These are phyloP conservation scores for Pleurotus tuber-regium DNA, from an alignment of 768 basidiomycete species.

Conservation along the genomic window DNA sequence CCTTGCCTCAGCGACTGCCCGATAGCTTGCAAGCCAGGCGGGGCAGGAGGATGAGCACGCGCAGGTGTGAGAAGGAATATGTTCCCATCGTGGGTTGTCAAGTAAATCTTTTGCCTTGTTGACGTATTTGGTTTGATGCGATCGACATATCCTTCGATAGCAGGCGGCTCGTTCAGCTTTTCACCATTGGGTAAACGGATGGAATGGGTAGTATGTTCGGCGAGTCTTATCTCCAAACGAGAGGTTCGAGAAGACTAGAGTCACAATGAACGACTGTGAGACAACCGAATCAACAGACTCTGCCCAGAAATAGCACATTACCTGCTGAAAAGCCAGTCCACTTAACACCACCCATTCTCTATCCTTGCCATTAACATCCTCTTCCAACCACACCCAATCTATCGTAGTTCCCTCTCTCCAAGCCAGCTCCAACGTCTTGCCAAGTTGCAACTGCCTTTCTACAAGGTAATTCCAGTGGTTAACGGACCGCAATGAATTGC, in stretches of 20 bases:
- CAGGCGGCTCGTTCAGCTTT: conserved; percentile 69
- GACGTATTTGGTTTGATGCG: conserved; percentile 62
- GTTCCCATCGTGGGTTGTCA: conserved; percentile 69
- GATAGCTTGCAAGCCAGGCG: conserved; percentile 47
- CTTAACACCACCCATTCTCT: conserved; percentile 75
- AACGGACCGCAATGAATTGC: conserved; percentile 49
- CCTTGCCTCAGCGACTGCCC: conserved; percentile 39
- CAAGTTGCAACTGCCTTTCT: conserved; percentile 48
- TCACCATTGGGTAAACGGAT: conserved; percentile 44
- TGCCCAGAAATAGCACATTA: no score
- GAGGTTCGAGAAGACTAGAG: conserved; percentile 25
- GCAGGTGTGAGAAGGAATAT: conserved; percentile 57
- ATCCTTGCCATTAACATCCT: conserved; percentile 56
- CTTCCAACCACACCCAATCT: conserved; percentile 85
- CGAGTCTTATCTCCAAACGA: conserved; percentile 72
- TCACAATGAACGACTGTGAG: no score
- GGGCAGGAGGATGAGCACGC: conserved; percentile 64
- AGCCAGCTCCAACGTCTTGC: conserved; percentile 65
- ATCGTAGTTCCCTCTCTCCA: conserved; percentile 75
- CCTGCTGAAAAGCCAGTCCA: conserved; percentile 74
- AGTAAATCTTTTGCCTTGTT: conserved; percentile 59
- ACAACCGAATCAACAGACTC: no score
- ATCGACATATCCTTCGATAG: conserved; percentile 84
- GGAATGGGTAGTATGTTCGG: conserved; percentile 59
- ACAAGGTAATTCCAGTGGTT: conserved; percentile 64